A percentile compares a stretch with the other conserved stretches of the same genome.
Conservation (phyloP, 1,139 yeast species). For the Geotrichum reessii region DNA sequence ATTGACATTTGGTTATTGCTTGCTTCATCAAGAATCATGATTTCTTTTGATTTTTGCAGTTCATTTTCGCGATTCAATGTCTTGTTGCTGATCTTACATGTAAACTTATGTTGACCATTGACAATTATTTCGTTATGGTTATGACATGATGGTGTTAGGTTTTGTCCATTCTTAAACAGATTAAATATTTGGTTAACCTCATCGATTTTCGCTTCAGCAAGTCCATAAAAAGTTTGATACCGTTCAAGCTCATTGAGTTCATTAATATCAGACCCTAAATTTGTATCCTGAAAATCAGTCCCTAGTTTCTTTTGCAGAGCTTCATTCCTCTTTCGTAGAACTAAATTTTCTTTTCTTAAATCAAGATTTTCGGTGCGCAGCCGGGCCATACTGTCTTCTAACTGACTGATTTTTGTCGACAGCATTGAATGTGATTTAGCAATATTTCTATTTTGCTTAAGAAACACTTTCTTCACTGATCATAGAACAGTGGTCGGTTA, state of each 20-base stretch:
- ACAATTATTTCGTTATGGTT: neutral
- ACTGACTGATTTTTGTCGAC: conserved; percentile 8
- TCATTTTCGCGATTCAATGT: neutral
- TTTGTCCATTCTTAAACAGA: neutral
- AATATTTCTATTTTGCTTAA: conserved; percentile 15
- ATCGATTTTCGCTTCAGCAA: conserved; percentile 5
- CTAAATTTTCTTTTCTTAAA: conserved; percentile 15
- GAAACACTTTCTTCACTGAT: conserved; percentile 3
- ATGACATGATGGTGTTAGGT: neutral
- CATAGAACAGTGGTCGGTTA: neutral
- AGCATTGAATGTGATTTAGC: conserved; percentile 13
- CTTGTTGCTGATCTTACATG: neutral
- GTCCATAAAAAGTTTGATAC: neutral
- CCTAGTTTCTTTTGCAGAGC: conserved; percentile 4
- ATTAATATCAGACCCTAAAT: neutral
- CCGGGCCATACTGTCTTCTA: conserved; percentile 13
- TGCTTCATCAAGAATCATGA: neutral
- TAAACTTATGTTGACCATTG: neutral
- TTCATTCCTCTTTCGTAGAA: conserved; percentile 7
- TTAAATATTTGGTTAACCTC: conserved; percentile 4
- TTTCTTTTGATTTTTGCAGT: neutral
- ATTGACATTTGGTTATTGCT: neutral
- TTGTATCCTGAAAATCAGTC: neutral
- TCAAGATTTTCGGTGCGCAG: conserved; percentile 18
- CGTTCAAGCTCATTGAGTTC: neutral